These are phyloP conservation scores for Corallochytrium limacisporum DNA, from an alignment of 78 protist genomes.

Conservation along the genomic window DNA sequence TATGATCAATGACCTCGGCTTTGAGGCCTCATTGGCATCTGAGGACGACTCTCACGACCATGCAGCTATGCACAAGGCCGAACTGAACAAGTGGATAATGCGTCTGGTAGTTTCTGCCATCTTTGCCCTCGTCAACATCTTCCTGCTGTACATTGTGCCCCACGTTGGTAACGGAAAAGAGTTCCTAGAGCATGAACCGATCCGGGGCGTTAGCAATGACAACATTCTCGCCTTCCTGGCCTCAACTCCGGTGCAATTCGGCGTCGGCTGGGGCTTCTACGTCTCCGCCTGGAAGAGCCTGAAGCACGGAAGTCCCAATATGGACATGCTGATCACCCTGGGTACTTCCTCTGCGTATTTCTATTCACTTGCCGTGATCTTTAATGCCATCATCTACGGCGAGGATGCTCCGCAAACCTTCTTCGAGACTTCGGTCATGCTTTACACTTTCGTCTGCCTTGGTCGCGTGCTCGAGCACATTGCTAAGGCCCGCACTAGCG, in stretches of 20 bases:
- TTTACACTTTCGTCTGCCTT: slow-evolving; percentile 68
- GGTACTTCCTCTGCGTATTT: slow-evolving; percentile 70
- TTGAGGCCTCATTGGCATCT: no score
- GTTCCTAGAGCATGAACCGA: neutral
- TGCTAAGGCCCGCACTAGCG: slow-evolving; percentile 76
- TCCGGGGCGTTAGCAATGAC: slow-evolving; percentile 1
- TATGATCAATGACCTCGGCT: no score
- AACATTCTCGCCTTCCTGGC: slow-evolving; percentile 12
- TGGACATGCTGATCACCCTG: slow-evolving; percentile 75
- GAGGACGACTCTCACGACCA: no score
- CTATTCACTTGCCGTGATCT: slow-evolving; percentile 44
- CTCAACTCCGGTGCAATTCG: slow-evolving; percentile 51
- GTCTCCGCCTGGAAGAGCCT: slow-evolving; percentile 33
- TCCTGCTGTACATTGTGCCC: neutral
- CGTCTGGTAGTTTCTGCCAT: neutral
- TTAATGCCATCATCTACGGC: neutral
- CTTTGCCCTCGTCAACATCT: neutral
- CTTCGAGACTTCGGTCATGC: slow-evolving; percentile 40
- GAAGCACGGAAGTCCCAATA: slow-evolving; percentile 56
- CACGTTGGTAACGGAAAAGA: neutral
- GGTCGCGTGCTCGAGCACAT: slow-evolving; percentile 74
- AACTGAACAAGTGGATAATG: neutral
- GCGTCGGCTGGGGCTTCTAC: slow-evolving; percentile 54
- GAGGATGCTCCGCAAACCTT: neutral
- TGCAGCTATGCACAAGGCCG: no score